phyloP scores from a whole-genome alignment of 2,329 filamentous ascomycete genomes.

The Paraphaeosphaeria sporulosa region DNA sequence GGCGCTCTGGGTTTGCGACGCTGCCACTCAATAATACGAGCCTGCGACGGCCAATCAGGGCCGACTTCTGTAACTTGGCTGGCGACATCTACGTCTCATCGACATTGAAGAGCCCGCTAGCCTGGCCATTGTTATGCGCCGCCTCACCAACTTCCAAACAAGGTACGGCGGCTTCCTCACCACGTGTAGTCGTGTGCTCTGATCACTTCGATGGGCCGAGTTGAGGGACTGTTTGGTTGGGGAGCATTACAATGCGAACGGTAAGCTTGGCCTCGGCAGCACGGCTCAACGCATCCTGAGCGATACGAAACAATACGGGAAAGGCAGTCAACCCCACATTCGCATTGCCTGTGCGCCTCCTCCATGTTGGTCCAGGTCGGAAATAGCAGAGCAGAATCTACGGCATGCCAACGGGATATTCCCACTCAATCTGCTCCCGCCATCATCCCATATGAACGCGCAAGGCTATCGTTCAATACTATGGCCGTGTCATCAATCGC shows the following conservation, averaged over 20 bases:
- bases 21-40: not conserved
- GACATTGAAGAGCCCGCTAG: conserved; percentile 7
- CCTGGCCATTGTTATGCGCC: not conserved
- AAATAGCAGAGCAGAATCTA: no score
- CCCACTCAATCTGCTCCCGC: no score
- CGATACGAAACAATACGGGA: not conserved
- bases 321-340: not conserved
- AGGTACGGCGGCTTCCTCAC: not conserved
- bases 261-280: not conserved
- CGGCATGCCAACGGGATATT: no score
- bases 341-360: no score
- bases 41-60: conserved; percentile 4
- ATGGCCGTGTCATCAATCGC: not conserved
- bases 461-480: not conserved
- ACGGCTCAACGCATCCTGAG: not conserved
- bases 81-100: conserved; percentile 14
- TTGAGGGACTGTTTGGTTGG: not conserved
- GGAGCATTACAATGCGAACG: not conserved
- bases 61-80: conserved; percentile 3
- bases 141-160: not conserved
- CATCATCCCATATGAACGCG: no score
- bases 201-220: not conserved
- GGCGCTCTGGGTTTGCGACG: conserved; percentile 7
- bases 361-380: no score
- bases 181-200: not conserved